Evolutionary conservation across 257 asterid genomes (phyloP).

Genomic region (Penstemon davidsonii): DNA sequence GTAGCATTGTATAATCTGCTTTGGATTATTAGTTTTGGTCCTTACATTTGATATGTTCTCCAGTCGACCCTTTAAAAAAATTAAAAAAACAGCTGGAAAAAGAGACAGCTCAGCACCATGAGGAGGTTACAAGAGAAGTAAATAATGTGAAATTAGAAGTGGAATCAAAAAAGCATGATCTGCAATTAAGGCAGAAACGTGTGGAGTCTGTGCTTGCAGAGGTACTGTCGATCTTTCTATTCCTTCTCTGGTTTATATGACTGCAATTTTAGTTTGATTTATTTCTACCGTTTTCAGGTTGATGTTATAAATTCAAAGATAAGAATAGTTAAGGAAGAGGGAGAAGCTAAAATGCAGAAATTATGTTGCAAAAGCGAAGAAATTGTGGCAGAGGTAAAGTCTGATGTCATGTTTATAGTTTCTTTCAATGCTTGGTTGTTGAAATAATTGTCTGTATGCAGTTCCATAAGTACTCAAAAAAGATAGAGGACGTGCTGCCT

Average conservation of each 20-base stretch:
- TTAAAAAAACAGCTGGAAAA: constrained; percentile 54
- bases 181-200: constrained; percentile 53
- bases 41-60: constrained; percentile 22
- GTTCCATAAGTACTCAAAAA: constrained; percentile 56
- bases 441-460: constrained; percentile 37
- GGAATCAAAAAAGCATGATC: constrained; percentile 54
- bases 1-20: constrained; percentile 1
- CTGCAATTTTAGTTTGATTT: constrained; percentile 7
- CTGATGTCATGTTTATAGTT: neutral
- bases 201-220: constrained; percentile 66
- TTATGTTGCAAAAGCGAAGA: constrained; percentile 56
- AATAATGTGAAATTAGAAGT: constrained; percentile 60
- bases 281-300: constrained; percentile 39
- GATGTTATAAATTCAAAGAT: constrained; percentile 46
- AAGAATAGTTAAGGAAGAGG: constrained; percentile 52
- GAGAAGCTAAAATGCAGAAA: constrained; percentile 56
- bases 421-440: constrained; percentile 4
- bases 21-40: constrained; percentile 20
- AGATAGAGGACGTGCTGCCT: constrained; percentile 45
- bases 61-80: constrained; percentile 69
- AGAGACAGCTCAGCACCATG: constrained; percentile 49
- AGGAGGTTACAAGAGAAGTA: constrained; percentile 55
- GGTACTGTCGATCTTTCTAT: constrained; percentile 41
- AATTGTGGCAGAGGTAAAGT: constrained; percentile 57
- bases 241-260: constrained; percentile 10